These are phyloP conservation scores for Bretschneidera sinensis DNA, from an alignment of 345 rosid species.

Conservation along the genomic window DNA sequence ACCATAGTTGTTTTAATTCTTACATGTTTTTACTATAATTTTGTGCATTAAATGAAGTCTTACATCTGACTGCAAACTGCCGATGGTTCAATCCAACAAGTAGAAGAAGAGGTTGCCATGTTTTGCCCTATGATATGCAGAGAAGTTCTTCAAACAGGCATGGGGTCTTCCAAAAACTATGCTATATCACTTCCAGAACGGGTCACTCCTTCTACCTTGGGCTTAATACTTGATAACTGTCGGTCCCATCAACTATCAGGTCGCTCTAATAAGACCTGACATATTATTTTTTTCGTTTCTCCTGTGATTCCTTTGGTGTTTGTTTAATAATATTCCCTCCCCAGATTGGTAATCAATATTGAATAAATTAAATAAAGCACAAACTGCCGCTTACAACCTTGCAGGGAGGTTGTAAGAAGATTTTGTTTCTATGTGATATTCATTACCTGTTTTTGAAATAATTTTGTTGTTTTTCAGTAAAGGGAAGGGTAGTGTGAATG, in stretches of 20 bases:
- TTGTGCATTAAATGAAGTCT: slow-evolving; percentile 42
- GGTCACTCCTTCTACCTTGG: slow-evolving; percentile 53
- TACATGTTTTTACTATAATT: slow-evolving; percentile 11
- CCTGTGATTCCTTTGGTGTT: neutral
- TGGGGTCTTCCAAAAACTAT: slow-evolving; percentile 63
- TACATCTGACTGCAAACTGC: slow-evolving; percentile 67
- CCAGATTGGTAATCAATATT: neutral
- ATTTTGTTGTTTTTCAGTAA: neutral
- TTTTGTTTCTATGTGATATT: neutral
- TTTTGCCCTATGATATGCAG: slow-evolving; percentile 65
- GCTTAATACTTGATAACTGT: slow-evolving; percentile 60
- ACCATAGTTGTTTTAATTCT: too few species aligned
- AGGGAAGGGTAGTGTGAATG: neutral
- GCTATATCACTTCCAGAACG: slow-evolving; percentile 61
- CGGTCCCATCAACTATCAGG: slow-evolving; percentile 63
- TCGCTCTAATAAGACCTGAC: slow-evolving; percentile 55
- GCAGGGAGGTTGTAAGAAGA: neutral
- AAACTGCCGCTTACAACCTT: too few species aligned
- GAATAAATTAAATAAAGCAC: too few species aligned
- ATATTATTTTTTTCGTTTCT: neutral
- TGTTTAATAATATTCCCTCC: neutral
- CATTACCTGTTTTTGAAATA: too few species aligned
- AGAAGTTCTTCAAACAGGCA: slow-evolving; percentile 50
- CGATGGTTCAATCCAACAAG: slow-evolving; percentile 72
- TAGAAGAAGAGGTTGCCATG: slow-evolving; percentile 77